These are phyloP conservation scores for Apiotrichum sp. DNA, from an alignment of 1,284 basidiomycete species.

Conservation along the genomic window DNA sequence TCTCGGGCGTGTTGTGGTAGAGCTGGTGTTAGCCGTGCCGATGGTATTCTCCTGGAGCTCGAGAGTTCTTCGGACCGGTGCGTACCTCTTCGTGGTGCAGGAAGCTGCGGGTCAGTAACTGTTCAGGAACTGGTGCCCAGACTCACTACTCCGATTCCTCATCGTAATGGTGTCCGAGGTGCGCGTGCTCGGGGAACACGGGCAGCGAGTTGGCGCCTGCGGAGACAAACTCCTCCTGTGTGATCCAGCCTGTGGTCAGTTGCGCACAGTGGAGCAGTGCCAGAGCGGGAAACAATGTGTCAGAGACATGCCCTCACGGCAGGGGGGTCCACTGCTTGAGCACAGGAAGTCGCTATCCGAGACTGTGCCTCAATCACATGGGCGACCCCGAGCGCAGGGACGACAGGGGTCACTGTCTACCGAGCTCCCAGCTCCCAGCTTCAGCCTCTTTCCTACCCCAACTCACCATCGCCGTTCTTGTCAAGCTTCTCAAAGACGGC, in stretches of 20 bases:
- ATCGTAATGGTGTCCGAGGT: slow-evolving; percentile 62
- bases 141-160: slow-evolving; percentile 51
- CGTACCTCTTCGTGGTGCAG: slow-evolving; percentile 77
- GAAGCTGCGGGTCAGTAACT: slow-evolving; percentile 51
- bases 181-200: slow-evolving; percentile 81
- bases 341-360: no score
- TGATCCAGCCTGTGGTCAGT: slow-evolving; percentile 54
- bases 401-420: no score
- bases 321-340: no score
- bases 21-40: slow-evolving; percentile 49
- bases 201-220: slow-evolving; percentile 72
- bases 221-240: slow-evolving; percentile 69
- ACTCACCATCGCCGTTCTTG: slow-evolving; percentile 61
- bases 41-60: no score
- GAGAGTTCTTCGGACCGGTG: no score
- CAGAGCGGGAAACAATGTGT: neutral
- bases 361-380: no score
- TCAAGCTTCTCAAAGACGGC: slow-evolving; percentile 72
- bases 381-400: no score
- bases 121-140: neutral
- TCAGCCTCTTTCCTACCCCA: neutral
- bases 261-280: neutral
- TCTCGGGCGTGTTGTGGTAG: slow-evolving; percentile 91
- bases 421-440: neutral
- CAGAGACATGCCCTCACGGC: no score